Evolutionary conservation across 2,329 filamentous ascomycete species (phyloP).

Genomic region (Madurella fahalii): DNA sequence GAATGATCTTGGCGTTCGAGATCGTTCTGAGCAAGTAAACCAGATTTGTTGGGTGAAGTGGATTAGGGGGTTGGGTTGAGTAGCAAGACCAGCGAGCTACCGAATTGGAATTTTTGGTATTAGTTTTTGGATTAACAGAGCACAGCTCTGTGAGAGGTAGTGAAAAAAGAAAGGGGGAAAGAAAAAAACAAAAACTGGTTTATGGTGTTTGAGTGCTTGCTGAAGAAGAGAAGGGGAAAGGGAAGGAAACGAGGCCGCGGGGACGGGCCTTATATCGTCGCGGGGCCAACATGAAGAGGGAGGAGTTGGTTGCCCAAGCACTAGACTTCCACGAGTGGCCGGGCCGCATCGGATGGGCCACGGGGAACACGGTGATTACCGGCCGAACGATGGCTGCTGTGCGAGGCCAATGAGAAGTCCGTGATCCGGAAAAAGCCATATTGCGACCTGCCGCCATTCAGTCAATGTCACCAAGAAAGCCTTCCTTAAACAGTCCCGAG

Average conservation of each 20-base stretch:
- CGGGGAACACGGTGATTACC: conserved; percentile 17
- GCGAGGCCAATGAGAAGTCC: conserved; percentile 26
- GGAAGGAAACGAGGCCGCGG: conserved; percentile 38
- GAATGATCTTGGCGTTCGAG: conserved; percentile 37
- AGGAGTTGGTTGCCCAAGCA: conserved; percentile 26
- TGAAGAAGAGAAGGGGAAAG: conserved; percentile 52
- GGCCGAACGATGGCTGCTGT: conserved; percentile 16
- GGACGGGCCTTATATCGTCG: conserved; percentile 39
- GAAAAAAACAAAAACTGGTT: conserved; percentile 52
- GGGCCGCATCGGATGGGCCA: conserved; percentile 16
- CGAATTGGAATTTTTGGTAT: conserved; percentile 34
- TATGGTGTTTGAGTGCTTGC: conserved; percentile 59
- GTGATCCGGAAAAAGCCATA: conserved; percentile 13
- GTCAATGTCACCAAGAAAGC: conserved; percentile 26
- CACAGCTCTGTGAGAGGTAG: conserved; percentile 33
- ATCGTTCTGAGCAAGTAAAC: conserved; percentile 52
- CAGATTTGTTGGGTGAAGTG: conserved; percentile 42
- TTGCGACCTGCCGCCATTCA: conserved; percentile 11
- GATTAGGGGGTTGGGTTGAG: conserved; percentile 29
- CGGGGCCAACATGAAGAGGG: conserved; percentile 32
- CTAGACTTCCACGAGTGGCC: conserved; percentile 18
- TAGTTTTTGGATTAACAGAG: conserved; percentile 32
- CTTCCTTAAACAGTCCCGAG: conserved; percentile 1
- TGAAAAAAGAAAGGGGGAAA: conserved; percentile 26
- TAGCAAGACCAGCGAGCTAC: conserved; percentile 46